Base-by-base conservation (phyloP, 768 basidiomycete species). In the Kwoniella sp. region DNA sequence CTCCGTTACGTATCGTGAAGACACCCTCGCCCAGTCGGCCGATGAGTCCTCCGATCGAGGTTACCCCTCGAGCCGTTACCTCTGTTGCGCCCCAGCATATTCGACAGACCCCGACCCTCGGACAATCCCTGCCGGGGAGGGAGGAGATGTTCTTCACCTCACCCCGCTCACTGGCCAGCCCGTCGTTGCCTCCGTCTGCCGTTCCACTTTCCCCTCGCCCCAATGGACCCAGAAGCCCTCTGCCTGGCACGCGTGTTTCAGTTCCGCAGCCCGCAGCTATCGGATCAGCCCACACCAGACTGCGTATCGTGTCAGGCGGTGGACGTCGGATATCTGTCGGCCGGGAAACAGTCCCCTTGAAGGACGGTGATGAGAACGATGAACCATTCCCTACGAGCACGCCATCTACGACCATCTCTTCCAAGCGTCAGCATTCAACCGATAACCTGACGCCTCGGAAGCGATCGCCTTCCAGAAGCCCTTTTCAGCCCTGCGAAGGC, bases 401-500 rank as follows among this genome's bases (percentile, higher is more conserved):
- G 15, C 67, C 72, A 2, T 52, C 62, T 2, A 38, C 37, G 2
- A 38, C 55, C 30, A 13, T 65, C 22, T 17, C 65, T 0, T 17
- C 65, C 1, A 81, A 81, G 41, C 67, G 79, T 25, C 73, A 74
- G 45, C 76, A 74, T 26, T 81, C 79, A 5, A 61, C 63, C 30
- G 79, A 81, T 45, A 71, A 75, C n/a, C 55, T 79, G 17, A 61
- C 69, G 2, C 76, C 79, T 20, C 69, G 78, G 1, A 81, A 81
- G 58, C 60, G 76, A 30, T 78, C 76, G 2, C 69, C 67, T 7
- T 51, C 75, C 4, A 60, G 73, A 37, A 67, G 66, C 51, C 73
- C 73, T 1, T 48, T 73, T 8, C 61, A 71, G 4, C 63, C 68
- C 0, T 61, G 47, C 29, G 64, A 66, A 25, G 56, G 20, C 17